These are phyloP conservation scores for Trametes gibbosa DNA, from an alignment of 768 basidiomycete genomes.

Conservation along the genomic window DNA sequence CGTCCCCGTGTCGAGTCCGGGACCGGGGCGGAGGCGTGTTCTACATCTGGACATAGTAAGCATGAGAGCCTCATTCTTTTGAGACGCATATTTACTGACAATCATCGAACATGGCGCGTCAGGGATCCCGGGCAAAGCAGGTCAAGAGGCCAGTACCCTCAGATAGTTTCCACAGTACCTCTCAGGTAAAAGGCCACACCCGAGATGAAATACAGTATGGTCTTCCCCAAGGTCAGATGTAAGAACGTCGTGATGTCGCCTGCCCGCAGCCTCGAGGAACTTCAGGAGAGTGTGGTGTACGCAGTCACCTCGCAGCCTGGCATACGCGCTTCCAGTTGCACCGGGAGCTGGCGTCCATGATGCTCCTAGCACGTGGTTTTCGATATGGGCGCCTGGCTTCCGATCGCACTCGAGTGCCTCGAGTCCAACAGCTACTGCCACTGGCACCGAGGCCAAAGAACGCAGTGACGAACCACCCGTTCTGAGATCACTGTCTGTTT, in stretches of 20 bases:
- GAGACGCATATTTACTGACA: background rate
- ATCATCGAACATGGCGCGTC: slow-evolving; percentile 4
- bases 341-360: slow-evolving; percentile 2
- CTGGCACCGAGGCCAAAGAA: too few species aligned
- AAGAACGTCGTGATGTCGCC: background rate
- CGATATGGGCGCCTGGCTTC: background rate
- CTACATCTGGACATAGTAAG: slow-evolving; percentile 62
- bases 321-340: background rate
- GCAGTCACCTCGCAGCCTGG: background rate
- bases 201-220: too few species aligned
- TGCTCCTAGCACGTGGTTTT: slow-evolving; percentile 3
- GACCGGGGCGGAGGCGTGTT: slow-evolving; percentile 66
- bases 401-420: background rate
- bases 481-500: background rate
- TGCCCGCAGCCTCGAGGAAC: slow-evolving; percentile 3
- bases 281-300: background rate
- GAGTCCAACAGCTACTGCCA: background rate
- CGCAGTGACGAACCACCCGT: background rate
- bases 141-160: too few species aligned
- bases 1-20: slow-evolving; percentile 33
- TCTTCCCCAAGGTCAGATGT: background rate
- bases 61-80: background rate
- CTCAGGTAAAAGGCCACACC: too few species aligned
- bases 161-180: too few species aligned
- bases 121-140: too few species aligned